Conservation (phyloP, 1,139 yeast species). For the Saccharomyces hybrid region DNA sequence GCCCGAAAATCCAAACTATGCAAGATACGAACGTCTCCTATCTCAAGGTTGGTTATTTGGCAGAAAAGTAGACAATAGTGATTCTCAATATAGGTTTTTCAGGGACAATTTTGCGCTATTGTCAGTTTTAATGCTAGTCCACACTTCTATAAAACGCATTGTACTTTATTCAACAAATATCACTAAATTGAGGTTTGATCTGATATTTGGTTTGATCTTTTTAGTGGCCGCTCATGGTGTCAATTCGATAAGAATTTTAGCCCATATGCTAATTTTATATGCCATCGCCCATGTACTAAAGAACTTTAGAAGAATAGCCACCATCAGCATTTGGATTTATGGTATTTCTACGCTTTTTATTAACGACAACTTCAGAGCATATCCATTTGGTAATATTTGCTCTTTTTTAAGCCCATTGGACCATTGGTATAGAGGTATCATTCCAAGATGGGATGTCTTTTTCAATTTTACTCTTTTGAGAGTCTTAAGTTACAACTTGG, state of each 20-base stretch:
- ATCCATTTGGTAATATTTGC: constrained; percentile 41
- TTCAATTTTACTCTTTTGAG: constrained; percentile 83
- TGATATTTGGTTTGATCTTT: constrained; percentile 61
- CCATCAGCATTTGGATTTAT: constrained; percentile 56
- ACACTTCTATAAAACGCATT: constrained; percentile 42
- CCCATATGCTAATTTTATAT: constrained; percentile 51
- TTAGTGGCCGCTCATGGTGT: constrained; percentile 72
- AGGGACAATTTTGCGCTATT: constrained; percentile 69
- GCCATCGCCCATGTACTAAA: constrained; percentile 41
- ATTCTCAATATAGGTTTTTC: constrained; percentile 79
- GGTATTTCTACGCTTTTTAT: constrained; percentile 69
- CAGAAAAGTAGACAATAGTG: constrained; percentile 81
- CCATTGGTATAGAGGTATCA: constrained; percentile 58
- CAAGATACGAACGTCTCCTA: constrained; percentile 51
- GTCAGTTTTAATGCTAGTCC: constrained; percentile 46
- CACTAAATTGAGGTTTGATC: constrained; percentile 48
- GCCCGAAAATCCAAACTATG: constrained; percentile 67
- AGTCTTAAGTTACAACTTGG: constrained; percentile 75
- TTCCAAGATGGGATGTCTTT: constrained; percentile 91
- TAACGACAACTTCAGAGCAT: constrained; percentile 59
- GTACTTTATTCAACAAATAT: constrained; percentile 32
- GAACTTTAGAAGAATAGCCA: constrained; percentile 24
- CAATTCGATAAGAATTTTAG: constrained; percentile 52
- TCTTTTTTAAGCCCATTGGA: constrained; percentile 44
- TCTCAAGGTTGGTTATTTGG: constrained; percentile 73